phyloP scores from a whole-genome alignment of 139 green algal species.

The Closterium sp. region DNA sequence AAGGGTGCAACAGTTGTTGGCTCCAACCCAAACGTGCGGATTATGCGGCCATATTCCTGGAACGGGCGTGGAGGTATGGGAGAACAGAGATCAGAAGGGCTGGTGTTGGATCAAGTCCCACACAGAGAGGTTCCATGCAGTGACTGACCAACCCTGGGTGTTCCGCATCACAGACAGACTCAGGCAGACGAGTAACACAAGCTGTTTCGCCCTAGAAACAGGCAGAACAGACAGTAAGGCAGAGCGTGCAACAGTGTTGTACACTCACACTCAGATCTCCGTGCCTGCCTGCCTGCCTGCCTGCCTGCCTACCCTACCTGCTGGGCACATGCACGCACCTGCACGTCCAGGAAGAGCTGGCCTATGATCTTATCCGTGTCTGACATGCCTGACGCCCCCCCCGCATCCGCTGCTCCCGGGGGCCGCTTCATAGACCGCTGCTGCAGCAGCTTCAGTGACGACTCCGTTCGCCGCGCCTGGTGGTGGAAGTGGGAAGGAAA shows the following conservation, averaged over 20 bases:
- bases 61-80: neutral
- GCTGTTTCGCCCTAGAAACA: too few relatives aligned
- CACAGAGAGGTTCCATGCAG: neutral
- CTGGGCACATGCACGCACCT: neutral
- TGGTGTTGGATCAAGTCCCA: neutral
- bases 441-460: neutral
- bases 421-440: conserved; percentile 1
- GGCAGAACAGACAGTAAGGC: too few relatives aligned
- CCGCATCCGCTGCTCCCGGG: neutral
- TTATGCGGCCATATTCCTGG: neutral
- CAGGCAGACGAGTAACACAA: too few relatives aligned
- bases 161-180: neutral
- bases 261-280: neutral
- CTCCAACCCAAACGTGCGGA: neutral
- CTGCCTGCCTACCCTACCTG: neutral
- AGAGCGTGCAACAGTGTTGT: too few relatives aligned
- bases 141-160: neutral
- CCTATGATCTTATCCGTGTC: conserved; percentile 88
- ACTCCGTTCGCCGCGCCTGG: neutral
- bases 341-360: conserved; percentile 55
- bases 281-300: neutral
- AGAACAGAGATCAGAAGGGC: neutral
- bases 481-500: neutral
- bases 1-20: neutral
- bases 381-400: conserved; percentile 51